Base-by-base conservation (phyloP, 306 rosid genomes). In the Vicia faba region DNA sequence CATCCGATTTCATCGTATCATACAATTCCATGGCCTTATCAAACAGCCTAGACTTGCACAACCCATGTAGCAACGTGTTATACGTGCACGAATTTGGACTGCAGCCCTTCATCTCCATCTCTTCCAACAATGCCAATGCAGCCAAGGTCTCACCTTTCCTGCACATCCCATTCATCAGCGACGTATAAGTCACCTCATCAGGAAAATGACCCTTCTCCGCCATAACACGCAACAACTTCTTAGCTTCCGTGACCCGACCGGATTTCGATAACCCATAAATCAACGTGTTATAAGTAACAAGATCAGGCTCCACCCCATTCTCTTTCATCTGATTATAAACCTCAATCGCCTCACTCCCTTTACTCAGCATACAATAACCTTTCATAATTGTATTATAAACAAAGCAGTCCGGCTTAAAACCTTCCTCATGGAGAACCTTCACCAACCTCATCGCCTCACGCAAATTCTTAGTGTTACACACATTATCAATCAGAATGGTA, bases 121-220 rank as follows among this genome's bases (percentile, higher is more conserved):
- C 96, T 71, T 78, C 79, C 71, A 90, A 73, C 82, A 88, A 81
- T 0, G 74, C 86, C 65, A 88, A 2, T 0, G 97, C 97, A 3
- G 77, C 82, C 83, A 83, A 31, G 0, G 85, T 85, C 72, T 88
- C 79, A 71, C 95, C 89, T 73, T 83, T 81, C 73, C 92, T 53
- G 65, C 97, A 90, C 87, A 93, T 68, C 25, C 99, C 99, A 75
- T 90, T 90, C 97, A 93, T 93, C 78, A 90, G 50, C 0, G 95
- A 73, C 2, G 97, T 93, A 73, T 93, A 93, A 0, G 99, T 93
- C 48, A 90, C 86, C 31, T 78, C 84, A 31, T 93, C 89, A 0
- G 99, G 97, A 9, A 77, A 71, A 82, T 77, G 87, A 23, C 96
- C 96, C 79, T 73, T 83, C 26, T 86, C 95, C 0, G 77, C 65